Conservation (phyloP, 805 yeast species). For the Millerozyma miso region DNA sequence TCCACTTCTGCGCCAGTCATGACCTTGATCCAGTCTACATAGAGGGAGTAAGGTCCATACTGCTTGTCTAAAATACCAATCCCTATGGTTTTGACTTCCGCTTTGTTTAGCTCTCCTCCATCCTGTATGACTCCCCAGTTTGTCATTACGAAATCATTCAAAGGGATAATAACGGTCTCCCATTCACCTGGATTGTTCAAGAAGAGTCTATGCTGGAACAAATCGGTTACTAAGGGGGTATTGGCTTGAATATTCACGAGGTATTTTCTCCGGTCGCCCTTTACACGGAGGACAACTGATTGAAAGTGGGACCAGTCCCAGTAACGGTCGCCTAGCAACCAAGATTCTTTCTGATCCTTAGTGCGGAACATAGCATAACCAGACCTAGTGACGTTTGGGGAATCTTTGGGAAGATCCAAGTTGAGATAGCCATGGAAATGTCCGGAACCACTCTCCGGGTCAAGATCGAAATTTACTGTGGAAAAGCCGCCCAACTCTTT, state of each 20-base stretch:
- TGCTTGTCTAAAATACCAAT: conserved; percentile 73
- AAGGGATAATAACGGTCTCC: conserved; percentile 79
- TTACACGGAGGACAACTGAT: conserved; percentile 65
- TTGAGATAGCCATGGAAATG: conserved; percentile 58
- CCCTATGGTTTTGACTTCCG: conserved; percentile 68
- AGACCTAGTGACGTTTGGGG: conserved; percentile 59
- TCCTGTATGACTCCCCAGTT: conserved; percentile 66
- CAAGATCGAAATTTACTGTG: conserved; percentile 50
- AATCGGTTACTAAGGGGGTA: conserved; percentile 70
- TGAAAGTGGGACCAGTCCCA: conserved; percentile 71
- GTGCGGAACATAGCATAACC: conserved; percentile 89
- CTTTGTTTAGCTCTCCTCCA: conserved; percentile 54
- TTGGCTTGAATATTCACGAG: conserved; percentile 80
- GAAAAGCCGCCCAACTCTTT: conserved; percentile 77
- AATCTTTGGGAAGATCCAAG: conserved; percentile 58
- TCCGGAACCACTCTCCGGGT: conserved; percentile 28
- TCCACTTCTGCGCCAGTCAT: conserved; percentile 53
- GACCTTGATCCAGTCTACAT: conserved; percentile 70
- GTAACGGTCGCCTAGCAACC: conserved; percentile 45
- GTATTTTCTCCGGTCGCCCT: conserved; percentile 69
- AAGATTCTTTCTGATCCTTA: conserved; percentile 50
- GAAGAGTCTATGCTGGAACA: conserved; percentile 78
- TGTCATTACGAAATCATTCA: conserved; percentile 76
- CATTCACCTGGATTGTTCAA: conserved; percentile 68
- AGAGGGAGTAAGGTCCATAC: conserved; percentile 69